Evolutionary conservation across 2,329 filamentous ascomycete genomes (phyloP), one percentile per base, ranked within the genome.

Genomic region (Xylaria sp.): DNA sequence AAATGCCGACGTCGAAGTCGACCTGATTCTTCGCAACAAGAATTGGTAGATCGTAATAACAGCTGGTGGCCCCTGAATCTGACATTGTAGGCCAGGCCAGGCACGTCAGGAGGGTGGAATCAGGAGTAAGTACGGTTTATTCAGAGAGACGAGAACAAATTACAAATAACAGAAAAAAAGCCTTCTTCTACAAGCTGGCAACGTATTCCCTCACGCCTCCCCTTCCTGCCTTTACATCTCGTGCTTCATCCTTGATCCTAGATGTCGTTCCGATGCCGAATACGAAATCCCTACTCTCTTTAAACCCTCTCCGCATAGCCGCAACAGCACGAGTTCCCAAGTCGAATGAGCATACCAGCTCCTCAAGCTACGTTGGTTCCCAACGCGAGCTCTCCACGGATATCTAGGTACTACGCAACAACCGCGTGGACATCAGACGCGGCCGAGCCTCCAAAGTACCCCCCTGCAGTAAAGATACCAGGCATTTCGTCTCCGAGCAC

Each of bases 1-100:
- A 51, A 67, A 66, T 35, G 76, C 76, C 1, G 76, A 77, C 50
- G 74, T 70, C 0, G 80, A 83, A 59, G 79, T 81, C 1, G 75
- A 78, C 9, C 58, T 77, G 16, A 79, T 81, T 16, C 60, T 77
- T 61, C 57, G 63, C 34, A 49, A 63, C n/a, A 65, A 52, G 52
- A 60, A 48, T 48, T 59, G 58, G 58, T 56, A 61, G 42, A 9
- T 11, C 4, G 5, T 4, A 30, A 30, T 30, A 30, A 30, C 1
- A 1, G 16, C 19, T 9, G 3, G 11, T n/a, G 5, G 7, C 11
- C n/a, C 16, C 16, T 6, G 16, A 8, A 46, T 16, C 2, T 34
- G 18, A 5, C 9, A 10, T 16, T 16, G 16, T 16, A 16, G 1
- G 16, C 16, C 16, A 39, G 16, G 7, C 37, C 37, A 42, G 7